Evolutionary conservation across 371 early-diverging fungal genomes (phyloP), one percentile per base, ranked within the genome.

Genomic region (Rhizomucor pusillus): DNA sequence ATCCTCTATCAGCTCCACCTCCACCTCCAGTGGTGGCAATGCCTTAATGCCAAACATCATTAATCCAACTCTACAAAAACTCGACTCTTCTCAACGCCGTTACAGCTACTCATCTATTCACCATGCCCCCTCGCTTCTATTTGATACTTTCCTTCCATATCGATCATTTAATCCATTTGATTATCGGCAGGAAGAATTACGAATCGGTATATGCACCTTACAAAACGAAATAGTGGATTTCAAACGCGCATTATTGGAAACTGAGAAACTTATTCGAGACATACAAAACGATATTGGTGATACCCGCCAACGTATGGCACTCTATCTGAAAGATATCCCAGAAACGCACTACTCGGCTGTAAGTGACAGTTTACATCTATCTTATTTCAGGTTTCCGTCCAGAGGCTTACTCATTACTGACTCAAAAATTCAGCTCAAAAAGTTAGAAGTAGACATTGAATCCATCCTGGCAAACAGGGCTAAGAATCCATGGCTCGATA

Each of bases 401-500:
- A 33, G 39, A 13, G 36, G 35, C 18, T 24, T 22, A 20, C 36
- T 33, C 0, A 41, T 16, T 7, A 7, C 25, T 35, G 9, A n/a
- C n/a, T n/a, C 9, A 7, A 10, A 47, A 47, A n/a, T 52, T 22
- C 54, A 77, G 78, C 56, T 77, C 3, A 78, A 75, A 40, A 66
- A 60, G 47, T 47, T 78, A 6, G 78, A 78, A 50, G 69, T 72
- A 2, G 71, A 75, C 50, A 66, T 78, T 19, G 75, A 74, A 20
- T 66, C 59, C 2, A 78, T 78, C 45, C 45, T 74, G 14, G 67
- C 75, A 12, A 78, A 70, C 37, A 60, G 78, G 43, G 73, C 78
- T 6, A 72, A 78, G 35, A 78, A 69, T 35, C 78, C 77, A 16
- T 77, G 74, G 73, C 48, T 73, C 10, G 77, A 77, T 50, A 73